Evolutionary conservation across 148 eudicot genomes (phyloP), one percentile per base, ranked within the genome.

Genomic region (Silene latifolia): DNA sequence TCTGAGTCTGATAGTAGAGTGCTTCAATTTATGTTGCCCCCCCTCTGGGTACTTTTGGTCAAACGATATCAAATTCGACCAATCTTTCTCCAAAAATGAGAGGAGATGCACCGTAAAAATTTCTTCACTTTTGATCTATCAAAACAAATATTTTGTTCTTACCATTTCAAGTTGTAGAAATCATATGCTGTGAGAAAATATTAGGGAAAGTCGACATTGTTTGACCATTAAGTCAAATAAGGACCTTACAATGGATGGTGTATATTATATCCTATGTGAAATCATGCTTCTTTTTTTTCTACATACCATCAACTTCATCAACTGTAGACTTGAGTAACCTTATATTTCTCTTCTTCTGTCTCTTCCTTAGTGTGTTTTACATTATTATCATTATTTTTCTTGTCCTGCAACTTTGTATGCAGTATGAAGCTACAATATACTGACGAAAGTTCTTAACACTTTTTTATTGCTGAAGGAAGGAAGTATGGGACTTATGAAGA

Each of bases 401-500:
- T 65, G 60, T 44, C 15, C 29, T 63, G 60, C n/a, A 63, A 54
- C 56, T 17, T 65, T 15, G 25, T 57, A 72, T 32, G 72, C 27
- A 51, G 21, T 24, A 29, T 63, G 19, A n/a, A 44, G 6, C 24
- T 21, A 25, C 57, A 39, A 72, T 25, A 23, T 11, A 73, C 72
- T 60, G 39, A 70, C 44, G 54, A 12, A 29, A 51, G 57, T 56
- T 18, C 47, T 61, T 35, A 39, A 20, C 27, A 5, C 48, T 56
- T 51, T 51, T 63, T 61, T 12, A 13, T 73, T 83, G 63, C 77
- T 87, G 78, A 83, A 96, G 99, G 98, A 84, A 71, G 99, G 99
- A 77, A 90, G 99, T 84, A 82, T 76, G 88, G 99, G 99, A 17
- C 90, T 96, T 3, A 90, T 96, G 91, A 86, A 71, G 84, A 90